Conservation (phyloP, 306 rosid genomes). For the Luffa aegyptiaca region DNA sequence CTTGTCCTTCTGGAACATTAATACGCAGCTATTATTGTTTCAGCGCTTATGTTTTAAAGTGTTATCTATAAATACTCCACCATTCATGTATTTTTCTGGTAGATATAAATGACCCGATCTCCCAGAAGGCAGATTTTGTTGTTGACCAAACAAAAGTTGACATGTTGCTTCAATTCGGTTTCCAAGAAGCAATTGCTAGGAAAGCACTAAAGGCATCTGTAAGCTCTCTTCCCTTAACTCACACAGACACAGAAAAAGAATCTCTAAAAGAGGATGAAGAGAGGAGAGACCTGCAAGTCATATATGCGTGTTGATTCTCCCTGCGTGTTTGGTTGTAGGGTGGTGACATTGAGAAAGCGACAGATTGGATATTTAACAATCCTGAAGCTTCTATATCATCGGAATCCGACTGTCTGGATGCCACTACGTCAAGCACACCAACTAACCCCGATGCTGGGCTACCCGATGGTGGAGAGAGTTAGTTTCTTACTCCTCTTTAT, state of each 20-base stretch:
- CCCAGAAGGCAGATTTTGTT: conserved; percentile 31
- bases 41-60: conserved; percentile 10
- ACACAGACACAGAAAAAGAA: background rate
- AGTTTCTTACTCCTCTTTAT: conserved; percentile 27
- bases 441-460: conserved; percentile 27
- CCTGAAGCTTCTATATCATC: conserved; percentile 56
- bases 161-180: conserved; percentile 77
- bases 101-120: conserved; percentile 73
- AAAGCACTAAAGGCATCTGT: conserved; percentile 85
- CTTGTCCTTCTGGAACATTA: background rate
- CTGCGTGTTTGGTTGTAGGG: conserved; percentile 34
- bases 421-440: conserved; percentile 46
- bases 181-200: conserved; percentile 70
- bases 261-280: background rate
- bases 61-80: background rate
- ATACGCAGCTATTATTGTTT: background rate
- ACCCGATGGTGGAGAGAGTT: conserved; percentile 95
- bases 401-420: conserved; percentile 38
- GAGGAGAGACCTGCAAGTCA: background rate
- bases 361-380: conserved; percentile 95
- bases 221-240: conserved; percentile 3
- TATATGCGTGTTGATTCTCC: background rate
- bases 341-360: conserved; percentile 92
- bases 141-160: conserved; percentile 81
- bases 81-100: background rate